A percentile compares a stretch with the other conserved stretches of the same genome.
Conservation (phyloP, 306 rosid species). For the Cicer bijugum region DNA sequence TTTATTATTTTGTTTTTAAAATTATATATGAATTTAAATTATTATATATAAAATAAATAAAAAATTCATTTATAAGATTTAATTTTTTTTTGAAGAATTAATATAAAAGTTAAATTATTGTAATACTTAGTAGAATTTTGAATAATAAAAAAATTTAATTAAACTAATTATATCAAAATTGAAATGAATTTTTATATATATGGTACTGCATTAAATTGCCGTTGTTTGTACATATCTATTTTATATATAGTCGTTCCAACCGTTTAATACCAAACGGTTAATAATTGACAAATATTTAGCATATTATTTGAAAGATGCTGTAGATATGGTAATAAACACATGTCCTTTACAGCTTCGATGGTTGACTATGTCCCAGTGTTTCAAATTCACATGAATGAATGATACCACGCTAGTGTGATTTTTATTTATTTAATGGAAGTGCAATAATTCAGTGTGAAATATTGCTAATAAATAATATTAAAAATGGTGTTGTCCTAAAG, state of each 20-base stretch:
- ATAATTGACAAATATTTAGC: conserved; percentile 23
- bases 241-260: conserved; percentile 3
- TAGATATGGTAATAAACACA: neutral
- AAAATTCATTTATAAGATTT: no score
- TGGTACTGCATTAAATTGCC: neutral
- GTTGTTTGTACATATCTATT: neutral
- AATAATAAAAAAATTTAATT: no score
- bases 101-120: no score
- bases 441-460: conserved; percentile 22
- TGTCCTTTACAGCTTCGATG: conserved; percentile 37
- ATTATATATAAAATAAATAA: no score
- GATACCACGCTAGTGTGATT: conserved; percentile 28
- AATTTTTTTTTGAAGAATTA: no score
- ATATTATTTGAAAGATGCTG: conserved; percentile 22
- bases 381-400: conserved; percentile 40
- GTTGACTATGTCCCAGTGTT: conserved; percentile 38
- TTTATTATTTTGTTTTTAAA: no score
- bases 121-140: no score
- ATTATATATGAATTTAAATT: no score
- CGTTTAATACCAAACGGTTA: neutral
- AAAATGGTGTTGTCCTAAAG: conserved; percentile 8
- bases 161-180: no score
- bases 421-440: neutral
- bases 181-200: no score
- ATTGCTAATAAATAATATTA: neutral